Percentiles rank a stretch among this genome's conserved stretches.
Evolutionary conservation across 2,329 filamentous ascomycete genomes (phyloP).

Genomic region (Sporothrix euskadiensis): DNA sequence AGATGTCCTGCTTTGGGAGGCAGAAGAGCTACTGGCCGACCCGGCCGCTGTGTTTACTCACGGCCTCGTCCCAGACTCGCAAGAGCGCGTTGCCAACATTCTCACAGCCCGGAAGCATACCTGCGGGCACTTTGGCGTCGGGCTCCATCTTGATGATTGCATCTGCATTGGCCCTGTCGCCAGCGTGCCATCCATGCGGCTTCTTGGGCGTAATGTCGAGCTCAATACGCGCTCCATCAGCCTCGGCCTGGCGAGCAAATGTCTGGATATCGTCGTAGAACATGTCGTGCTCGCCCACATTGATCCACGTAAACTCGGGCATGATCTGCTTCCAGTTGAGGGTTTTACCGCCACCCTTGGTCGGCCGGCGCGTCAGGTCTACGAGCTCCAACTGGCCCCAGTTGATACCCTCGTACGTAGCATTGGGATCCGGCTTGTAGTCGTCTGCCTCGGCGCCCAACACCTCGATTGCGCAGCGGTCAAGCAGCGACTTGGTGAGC

Average conservation of each 20-base stretch:
- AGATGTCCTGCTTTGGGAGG: background rate
- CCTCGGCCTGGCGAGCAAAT: background rate
- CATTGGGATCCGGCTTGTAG: background rate
- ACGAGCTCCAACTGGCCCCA: conserved; percentile 15
- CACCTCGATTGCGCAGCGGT: background rate
- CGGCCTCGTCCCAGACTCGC: background rate
- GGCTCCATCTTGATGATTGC: background rate
- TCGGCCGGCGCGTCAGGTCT: conserved; percentile 7
- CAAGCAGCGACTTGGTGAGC: background rate
- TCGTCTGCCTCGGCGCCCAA: background rate
- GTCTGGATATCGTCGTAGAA: background rate
- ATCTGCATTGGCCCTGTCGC: background rate
- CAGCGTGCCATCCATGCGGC: conserved; percentile 8
- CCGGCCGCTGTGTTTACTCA: conserved; percentile 3
- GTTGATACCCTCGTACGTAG: conserved; percentile 1
- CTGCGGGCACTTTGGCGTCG: background rate
- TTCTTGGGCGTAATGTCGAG: background rate
- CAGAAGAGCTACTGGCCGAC: background rate
- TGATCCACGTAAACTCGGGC: background rate
- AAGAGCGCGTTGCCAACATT: conserved; percentile 2
- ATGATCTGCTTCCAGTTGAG: background rate
- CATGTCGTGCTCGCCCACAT: conserved; percentile 15
- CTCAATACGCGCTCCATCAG: background rate
- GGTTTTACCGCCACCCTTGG: background rate
- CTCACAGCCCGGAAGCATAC: background rate